Evolutionary conservation across 768 basidiomycete genomes (phyloP).

Genomic region (Amanita brunnescens): DNA sequence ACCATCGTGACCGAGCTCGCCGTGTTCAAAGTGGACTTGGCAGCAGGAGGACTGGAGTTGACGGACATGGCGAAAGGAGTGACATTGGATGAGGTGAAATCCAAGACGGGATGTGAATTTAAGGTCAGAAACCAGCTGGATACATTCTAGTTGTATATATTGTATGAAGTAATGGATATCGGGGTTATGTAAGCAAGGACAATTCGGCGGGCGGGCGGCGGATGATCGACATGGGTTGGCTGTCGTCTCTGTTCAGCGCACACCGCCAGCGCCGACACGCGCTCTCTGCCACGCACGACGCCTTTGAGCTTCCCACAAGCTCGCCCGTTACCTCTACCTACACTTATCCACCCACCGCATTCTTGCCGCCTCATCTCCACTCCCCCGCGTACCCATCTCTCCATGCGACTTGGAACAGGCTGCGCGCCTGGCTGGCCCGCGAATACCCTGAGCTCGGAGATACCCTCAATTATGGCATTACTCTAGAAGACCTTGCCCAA

Average conservation of each 20-base stretch:
- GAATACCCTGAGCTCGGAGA: conserved; percentile 94
- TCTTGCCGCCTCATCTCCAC: conserved; percentile 53
- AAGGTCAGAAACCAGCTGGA: conserved; percentile 45
- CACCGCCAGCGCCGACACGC: conserved; percentile 51
- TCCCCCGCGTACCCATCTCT: conserved; percentile 67
- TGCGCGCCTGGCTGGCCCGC: conserved; percentile 71
- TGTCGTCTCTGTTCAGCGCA: conserved; percentile 51
- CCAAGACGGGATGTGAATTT: conserved; percentile 85
- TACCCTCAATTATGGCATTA: conserved; percentile 88
- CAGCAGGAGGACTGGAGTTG: conserved; percentile 61
- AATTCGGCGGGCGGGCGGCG: not conserved
- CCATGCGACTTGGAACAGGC: conserved; percentile 74
- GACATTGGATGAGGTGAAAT: conserved; percentile 72
- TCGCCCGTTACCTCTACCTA: conserved; percentile 56
- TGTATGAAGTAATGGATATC: too few relatives aligned
- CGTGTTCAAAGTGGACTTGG: conserved; percentile 83
- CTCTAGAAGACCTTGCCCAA: conserved; percentile 68
- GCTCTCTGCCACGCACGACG: conserved; percentile 75
- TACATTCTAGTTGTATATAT: conserved; percentile 35
- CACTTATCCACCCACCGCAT: conserved; percentile 69
- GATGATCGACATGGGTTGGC: conserved; percentile 56
- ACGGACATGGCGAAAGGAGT: conserved; percentile 82
- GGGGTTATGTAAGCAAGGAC: not conserved
- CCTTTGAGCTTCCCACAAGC: conserved; percentile 76
- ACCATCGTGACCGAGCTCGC: conserved; percentile 90